phyloP scores from a whole-genome alignment of 73 alveolate species.

The Paramecium primaurelia region DNA sequence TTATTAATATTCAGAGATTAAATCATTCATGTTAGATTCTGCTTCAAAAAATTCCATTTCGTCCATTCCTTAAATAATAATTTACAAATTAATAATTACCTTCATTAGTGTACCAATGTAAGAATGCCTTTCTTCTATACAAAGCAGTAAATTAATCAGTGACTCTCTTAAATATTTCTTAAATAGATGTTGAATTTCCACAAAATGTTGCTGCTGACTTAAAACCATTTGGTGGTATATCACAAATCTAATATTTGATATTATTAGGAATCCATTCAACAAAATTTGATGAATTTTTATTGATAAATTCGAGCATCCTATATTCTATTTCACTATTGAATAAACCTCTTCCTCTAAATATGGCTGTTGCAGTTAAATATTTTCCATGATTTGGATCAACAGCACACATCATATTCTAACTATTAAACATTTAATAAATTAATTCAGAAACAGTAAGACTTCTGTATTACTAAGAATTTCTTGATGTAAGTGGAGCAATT shows the following conservation, averaged over 20 bases:
- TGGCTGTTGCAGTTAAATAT: constrained; percentile 60
- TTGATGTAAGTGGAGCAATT: not conserved
- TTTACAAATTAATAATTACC: not conserved
- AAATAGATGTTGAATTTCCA: constrained; percentile 54
- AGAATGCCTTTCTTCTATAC: constrained; percentile 64
- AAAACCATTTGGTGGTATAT: not conserved
- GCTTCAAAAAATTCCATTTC: constrained; percentile 85
- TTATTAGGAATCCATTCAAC: constrained; percentile 91
- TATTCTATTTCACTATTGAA: not conserved
- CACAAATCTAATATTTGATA: constrained; percentile 88
- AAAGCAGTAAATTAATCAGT: constrained; percentile 55
- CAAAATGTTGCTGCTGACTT: constrained; percentile 49
- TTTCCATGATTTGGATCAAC: constrained; percentile 77
- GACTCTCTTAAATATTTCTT: constrained; percentile 54
- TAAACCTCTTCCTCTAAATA: constrained; percentile 29
- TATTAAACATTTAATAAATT: not conserved
- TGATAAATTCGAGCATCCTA: constrained; percentile 55
- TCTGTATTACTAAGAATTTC: not conserved
- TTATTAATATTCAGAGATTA: constrained; percentile 51
- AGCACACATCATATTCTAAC: constrained; percentile 68
- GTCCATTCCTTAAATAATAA: constrained; percentile 62
- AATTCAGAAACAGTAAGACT: too few relatives aligned
- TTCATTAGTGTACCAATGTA: constrained; percentile 68
- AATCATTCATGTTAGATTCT: constrained; percentile 72
- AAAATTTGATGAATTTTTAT: constrained; percentile 64